phyloP scores from a whole-genome alignment of 768 basidiomycete species.

The Mycena filopes region DNA sequence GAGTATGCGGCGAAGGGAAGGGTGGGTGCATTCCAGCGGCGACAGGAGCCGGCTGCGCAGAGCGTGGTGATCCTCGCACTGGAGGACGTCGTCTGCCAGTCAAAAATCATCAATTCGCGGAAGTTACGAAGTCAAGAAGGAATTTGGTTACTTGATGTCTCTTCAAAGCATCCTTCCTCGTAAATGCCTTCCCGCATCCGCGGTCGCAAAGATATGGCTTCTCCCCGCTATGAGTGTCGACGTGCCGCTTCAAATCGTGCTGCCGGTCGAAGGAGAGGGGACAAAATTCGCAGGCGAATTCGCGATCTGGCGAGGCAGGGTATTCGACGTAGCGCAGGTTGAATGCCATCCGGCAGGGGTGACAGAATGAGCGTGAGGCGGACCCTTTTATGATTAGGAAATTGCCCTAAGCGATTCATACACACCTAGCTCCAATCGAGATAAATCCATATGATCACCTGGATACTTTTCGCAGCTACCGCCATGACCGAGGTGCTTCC shows the following conservation, averaged over 20 bases:
- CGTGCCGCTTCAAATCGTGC: slow-evolving; percentile 69
- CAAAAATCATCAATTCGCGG: background rate
- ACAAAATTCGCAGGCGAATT: slow-evolving; percentile 61
- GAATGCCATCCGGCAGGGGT: slow-evolving; percentile 12
- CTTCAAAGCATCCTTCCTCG: slow-evolving; percentile 70
- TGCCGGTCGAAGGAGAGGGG: slow-evolving; percentile 70
- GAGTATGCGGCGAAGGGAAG: background rate
- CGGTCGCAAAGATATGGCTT: slow-evolving; percentile 70
- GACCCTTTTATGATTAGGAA: slow-evolving; percentile 4
- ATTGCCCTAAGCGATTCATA: background rate
- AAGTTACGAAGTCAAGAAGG: background rate
- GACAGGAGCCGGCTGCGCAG: slow-evolving; percentile 2
- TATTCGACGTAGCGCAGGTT: slow-evolving; percentile 42
- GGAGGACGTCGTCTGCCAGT: slow-evolving; percentile 28
- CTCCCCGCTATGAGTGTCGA: slow-evolving; percentile 70
- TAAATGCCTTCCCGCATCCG: slow-evolving; percentile 71
- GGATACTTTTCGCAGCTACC: background rate
- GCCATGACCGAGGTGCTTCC: background rate
- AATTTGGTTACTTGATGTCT: slow-evolving; percentile 64
- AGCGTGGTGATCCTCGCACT: slow-evolving; percentile 14
- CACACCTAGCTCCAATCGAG: background rate
- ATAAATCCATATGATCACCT: slow-evolving; percentile 1
- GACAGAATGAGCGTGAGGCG: background rate
- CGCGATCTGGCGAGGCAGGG: slow-evolving; percentile 55
- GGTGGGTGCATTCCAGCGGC: slow-evolving; percentile 4